Percentiles rank a stretch among this genome's conserved stretches.
Conservation (phyloP, 495 filamentous ascomycete species). For the Poronia punctata region DNA sequence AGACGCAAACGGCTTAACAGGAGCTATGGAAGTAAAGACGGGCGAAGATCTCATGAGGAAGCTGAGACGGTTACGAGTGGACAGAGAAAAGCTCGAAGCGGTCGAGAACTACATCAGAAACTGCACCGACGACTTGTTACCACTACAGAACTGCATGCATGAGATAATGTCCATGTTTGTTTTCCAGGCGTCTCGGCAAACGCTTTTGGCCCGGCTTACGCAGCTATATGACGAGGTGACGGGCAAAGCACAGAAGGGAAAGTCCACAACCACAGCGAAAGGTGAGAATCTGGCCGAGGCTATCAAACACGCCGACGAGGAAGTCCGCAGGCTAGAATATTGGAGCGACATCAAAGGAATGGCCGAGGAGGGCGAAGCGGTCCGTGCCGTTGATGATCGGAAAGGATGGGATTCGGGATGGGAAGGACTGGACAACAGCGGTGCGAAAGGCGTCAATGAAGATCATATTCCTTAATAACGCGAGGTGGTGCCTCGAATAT, state of each 20-base stretch:
- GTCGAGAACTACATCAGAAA: slow-evolving; percentile 73
- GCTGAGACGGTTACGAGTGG: slow-evolving; percentile 64
- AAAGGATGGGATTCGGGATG: slow-evolving; percentile 41
- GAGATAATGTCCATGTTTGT: slow-evolving; percentile 80
- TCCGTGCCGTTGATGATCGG: slow-evolving; percentile 34
- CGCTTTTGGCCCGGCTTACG: slow-evolving; percentile 63
- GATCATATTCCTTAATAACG: slow-evolving; percentile 10
- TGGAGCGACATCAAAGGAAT: slow-evolving; percentile 68
- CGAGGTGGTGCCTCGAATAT: no score
- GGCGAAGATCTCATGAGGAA: slow-evolving; percentile 30
- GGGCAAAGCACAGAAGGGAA: slow-evolving; percentile 24
- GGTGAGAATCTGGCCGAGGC: slow-evolving; percentile 51
- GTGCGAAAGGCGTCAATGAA: slow-evolving; percentile 16
- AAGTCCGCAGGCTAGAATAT: slow-evolving; percentile 61
- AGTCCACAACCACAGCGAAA: slow-evolving; percentile 21
- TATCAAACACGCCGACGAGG: slow-evolving; percentile 56
- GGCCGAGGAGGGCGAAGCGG: slow-evolving; percentile 45
- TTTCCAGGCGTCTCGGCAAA: slow-evolving; percentile 79
- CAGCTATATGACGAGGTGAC: slow-evolving; percentile 49
- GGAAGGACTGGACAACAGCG: slow-evolving; percentile 39
- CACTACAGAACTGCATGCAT: slow-evolving; percentile 71
- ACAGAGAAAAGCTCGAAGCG: slow-evolving; percentile 82
- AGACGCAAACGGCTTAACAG: slow-evolving; percentile 14
- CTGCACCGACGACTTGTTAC: slow-evolving; percentile 70
- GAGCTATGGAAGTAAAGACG: slow-evolving; percentile 20